Evolutionary conservation across 2,329 filamentous ascomycete genomes (phyloP).

Genomic region (Aspergillus neotritici): DNA sequence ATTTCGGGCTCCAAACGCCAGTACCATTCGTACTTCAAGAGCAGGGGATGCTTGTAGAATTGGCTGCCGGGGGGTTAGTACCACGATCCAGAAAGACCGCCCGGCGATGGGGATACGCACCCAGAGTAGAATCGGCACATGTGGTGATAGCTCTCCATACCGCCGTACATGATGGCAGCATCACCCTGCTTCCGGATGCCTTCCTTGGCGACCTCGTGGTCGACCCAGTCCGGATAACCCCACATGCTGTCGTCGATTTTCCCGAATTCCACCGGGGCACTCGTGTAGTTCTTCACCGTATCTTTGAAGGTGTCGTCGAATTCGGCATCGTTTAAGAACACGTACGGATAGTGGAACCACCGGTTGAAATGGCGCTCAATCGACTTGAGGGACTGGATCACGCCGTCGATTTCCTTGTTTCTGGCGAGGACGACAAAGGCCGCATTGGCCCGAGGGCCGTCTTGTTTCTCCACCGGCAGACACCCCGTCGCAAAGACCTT

Average conservation of each 20-base stretch:
- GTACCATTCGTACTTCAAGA: conserved; percentile 98
- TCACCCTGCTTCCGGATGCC: conserved; percentile 96
- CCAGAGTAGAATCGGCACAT: conserved; percentile 99
- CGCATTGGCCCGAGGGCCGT: conserved; percentile 78
- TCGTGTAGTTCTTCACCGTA: conserved; percentile 84
- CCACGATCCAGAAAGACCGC: background rate
- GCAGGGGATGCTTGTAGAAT: conserved; percentile 94
- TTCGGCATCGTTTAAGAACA: conserved; percentile 95
- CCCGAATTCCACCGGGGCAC: conserved; percentile 80
- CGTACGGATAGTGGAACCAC: conserved; percentile 98
- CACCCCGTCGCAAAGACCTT: conserved; percentile 94
- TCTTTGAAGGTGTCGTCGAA: conserved; percentile 95
- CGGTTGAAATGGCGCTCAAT: conserved; percentile 98
- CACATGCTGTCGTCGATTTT: conserved; percentile 87
- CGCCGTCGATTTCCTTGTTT: conserved; percentile 93
- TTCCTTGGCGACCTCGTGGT: conserved; percentile 87
- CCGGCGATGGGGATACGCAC: conserved; percentile 47
- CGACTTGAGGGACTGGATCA: conserved; percentile 94
- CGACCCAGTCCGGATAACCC: conserved; percentile 96
- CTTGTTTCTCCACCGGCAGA: conserved; percentile 63
- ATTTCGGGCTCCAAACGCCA: conserved; percentile 99
- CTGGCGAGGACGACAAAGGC: conserved; percentile 92
- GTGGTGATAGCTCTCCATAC: conserved; percentile 96
- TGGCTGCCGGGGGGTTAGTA: conserved; percentile 51
- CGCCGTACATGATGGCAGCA: conserved; percentile 97